phyloP scores from a whole-genome alignment of 139 green algal species.

The Auxenochlorella protothecoides region DNA sequence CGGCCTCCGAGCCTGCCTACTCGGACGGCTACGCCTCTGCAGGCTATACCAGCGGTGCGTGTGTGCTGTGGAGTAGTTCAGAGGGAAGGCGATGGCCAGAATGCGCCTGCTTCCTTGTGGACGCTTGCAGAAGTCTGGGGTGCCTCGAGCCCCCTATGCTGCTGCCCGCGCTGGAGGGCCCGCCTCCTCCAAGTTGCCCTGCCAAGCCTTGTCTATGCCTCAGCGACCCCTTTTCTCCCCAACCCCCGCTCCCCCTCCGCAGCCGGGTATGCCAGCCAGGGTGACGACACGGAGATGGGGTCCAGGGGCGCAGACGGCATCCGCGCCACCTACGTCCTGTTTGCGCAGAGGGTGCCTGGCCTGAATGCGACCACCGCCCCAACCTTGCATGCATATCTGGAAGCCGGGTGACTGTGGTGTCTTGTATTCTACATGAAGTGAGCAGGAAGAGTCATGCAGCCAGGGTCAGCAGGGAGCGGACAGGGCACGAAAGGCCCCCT shows the following conservation, averaged over 20 bases:
- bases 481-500: too few species aligned
- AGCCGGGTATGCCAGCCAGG: background rate
- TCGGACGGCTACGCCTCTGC: conserved; percentile 2
- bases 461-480: too few species aligned
- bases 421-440: too few species aligned
- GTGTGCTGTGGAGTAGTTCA: background rate
- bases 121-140: too few species aligned
- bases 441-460: too few species aligned
- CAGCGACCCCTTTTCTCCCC: too few species aligned
- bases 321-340: conserved; percentile 24
- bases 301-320: conserved; percentile 17
- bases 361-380: conserved; percentile 20
- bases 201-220: too few species aligned
- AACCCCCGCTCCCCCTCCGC: too few species aligned
- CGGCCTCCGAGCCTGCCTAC: background rate
- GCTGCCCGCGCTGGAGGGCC: too few species aligned
- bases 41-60: background rate
- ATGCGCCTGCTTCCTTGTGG: too few species aligned
- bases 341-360: conserved; percentile 19
- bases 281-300: background rate
- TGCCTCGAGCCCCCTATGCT: too few species aligned
- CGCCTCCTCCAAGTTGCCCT: too few species aligned
- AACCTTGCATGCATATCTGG: conserved; percentile 26
- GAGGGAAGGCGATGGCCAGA: background rate
- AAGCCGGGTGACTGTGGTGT: background rate